A percentile compares a stretch with the other conserved stretches of the same genome.
Evolutionary conservation across 176 grass and related monocot genomes (phyloP).

Genomic region (Thalia dealbata): DNA sequence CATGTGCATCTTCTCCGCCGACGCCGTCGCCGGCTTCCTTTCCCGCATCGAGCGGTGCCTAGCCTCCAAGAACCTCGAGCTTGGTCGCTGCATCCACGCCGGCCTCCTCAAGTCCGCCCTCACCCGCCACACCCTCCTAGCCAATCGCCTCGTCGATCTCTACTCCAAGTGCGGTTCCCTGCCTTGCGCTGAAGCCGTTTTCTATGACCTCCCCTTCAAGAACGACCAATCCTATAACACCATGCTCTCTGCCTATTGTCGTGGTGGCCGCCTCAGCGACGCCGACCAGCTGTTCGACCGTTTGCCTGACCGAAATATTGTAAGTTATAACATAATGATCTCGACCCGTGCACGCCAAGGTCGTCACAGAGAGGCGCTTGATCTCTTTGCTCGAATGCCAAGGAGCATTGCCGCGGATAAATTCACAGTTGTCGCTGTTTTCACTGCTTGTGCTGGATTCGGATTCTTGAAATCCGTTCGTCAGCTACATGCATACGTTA

Average conservation of each 20-base stretch:
- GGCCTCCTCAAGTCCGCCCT: conserved; percentile 52
- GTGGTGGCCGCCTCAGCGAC: conserved; percentile 6
- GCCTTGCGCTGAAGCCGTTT: conserved; percentile 20
- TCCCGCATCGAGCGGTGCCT: conserved; percentile 31
- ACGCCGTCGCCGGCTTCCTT: conserved; percentile 20
- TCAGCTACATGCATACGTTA: conserved; percentile 31
- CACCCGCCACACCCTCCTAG: conserved; percentile 44
- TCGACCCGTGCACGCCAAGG: conserved; percentile 33
- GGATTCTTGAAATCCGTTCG: conserved; percentile 23
- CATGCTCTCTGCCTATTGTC: conserved; percentile 27
- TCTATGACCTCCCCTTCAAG: conserved; percentile 37
- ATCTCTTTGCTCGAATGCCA: conserved; percentile 22
- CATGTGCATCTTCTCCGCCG: conserved; percentile 1
- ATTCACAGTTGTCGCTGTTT: conserved; percentile 42
- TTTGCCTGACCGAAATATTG: conserved; percentile 35
- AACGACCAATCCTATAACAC: conserved; percentile 52
- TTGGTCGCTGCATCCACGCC: conserved; percentile 28
- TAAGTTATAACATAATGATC: conserved; percentile 63
- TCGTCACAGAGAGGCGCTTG: conserved; percentile 19
- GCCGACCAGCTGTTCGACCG: conserved; percentile 36
- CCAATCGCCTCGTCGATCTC: conserved; percentile 41
- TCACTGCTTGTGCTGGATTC: conserved; percentile 27
- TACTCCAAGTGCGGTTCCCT: conserved; percentile 34
- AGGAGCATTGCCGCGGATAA: conserved; percentile 32
- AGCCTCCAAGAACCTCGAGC: conserved; percentile 23